These are phyloP conservation scores for Zygosaccharomyces gambellarensis DNA, from an alignment of 805 yeast genomes.

Conservation along the genomic window DNA sequence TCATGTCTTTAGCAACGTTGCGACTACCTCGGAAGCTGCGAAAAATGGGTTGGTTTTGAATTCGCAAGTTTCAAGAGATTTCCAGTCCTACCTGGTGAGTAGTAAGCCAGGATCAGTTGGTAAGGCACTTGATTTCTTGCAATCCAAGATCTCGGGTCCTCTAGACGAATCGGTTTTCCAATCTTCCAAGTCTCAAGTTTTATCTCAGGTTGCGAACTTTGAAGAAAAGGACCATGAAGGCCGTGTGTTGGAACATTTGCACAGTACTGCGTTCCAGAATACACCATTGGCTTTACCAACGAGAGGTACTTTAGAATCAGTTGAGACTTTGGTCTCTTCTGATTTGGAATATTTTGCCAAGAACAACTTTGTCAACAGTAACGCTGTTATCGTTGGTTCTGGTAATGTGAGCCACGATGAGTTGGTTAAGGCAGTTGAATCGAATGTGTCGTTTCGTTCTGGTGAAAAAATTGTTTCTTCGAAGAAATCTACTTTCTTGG, in stretches of 20 bases:
- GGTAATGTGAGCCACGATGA: slow-evolving; percentile 70
- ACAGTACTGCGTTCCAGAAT: slow-evolving; percentile 83
- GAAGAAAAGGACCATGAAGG: slow-evolving; percentile 53
- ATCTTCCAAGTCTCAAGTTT: slow-evolving; percentile 44
- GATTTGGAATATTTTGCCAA: slow-evolving; percentile 56
- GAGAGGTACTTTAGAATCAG: slow-evolving; percentile 65
- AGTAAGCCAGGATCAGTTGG: slow-evolving; percentile 46
- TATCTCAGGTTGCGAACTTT: slow-evolving; percentile 45
- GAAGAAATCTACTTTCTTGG: slow-evolving; percentile 60
- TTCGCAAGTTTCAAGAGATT: slow-evolving; percentile 56
- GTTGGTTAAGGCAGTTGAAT: slow-evolving; percentile 61
- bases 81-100: slow-evolving; percentile 56
- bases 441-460: slow-evolving; percentile 38
- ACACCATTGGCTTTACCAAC: slow-evolving; percentile 74
- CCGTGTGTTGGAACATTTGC: slow-evolving; percentile 66
- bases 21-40: slow-evolving; percentile 35
- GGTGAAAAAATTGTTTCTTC: slow-evolving; percentile 50
- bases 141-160: slow-evolving; percentile 36
- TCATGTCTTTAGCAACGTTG: slow-evolving; percentile 41
- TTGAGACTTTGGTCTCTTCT: slow-evolving; percentile 50
- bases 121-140: slow-evolving; percentile 50
- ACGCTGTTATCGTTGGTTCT: slow-evolving; percentile 60
- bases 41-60: slow-evolving; percentile 54
- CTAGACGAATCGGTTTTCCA: slow-evolving; percentile 44
- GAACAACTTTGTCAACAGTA: slow-evolving; percentile 55